Evolutionary conservation across 2,329 filamentous ascomycete genomes (phyloP).

Genomic region (Trichoderma atroviride): DNA sequence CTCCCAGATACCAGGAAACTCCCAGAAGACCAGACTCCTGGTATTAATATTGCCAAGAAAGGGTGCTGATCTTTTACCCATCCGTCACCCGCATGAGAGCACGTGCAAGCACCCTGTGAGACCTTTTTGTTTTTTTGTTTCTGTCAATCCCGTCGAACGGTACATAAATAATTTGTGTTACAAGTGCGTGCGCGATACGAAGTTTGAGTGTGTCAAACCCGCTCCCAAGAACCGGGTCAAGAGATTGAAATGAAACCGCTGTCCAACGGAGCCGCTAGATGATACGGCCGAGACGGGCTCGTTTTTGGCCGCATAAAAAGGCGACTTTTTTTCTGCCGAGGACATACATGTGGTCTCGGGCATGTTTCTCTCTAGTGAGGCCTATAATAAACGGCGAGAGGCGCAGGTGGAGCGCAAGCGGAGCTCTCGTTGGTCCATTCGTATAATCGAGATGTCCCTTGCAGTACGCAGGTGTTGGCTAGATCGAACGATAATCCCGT

Average conservation of each 20-base stretch:
- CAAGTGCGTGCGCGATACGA: neutral
- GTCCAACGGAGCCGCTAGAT: neutral
- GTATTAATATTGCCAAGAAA: neutral
- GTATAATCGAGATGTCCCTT: constrained; percentile 16
- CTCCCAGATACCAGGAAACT: neutral
- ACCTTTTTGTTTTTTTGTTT: neutral
- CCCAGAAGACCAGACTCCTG: neutral
- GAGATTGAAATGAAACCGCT: constrained; percentile 3
- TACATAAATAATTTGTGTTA: neutral
- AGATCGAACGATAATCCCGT: neutral
- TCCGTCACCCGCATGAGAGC: neutral
- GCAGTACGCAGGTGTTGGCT: neutral
- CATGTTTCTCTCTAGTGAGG: neutral
- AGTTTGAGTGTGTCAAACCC: neutral
- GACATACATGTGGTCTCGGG: neutral
- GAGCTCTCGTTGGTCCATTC: constrained; percentile 16
- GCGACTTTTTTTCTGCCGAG: neutral
- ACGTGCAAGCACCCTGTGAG: neutral
- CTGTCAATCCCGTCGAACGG: neutral
- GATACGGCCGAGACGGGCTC: constrained; percentile 1
- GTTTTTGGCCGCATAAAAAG: neutral
- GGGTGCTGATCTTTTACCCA: neutral
- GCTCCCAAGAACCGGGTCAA: neutral
- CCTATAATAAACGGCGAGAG: neutral
- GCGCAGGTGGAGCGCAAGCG: constrained; percentile 2